phyloP scores from a whole-genome alignment of 2,329 filamentous ascomycete genomes.

The Aspergillus sergii region DNA sequence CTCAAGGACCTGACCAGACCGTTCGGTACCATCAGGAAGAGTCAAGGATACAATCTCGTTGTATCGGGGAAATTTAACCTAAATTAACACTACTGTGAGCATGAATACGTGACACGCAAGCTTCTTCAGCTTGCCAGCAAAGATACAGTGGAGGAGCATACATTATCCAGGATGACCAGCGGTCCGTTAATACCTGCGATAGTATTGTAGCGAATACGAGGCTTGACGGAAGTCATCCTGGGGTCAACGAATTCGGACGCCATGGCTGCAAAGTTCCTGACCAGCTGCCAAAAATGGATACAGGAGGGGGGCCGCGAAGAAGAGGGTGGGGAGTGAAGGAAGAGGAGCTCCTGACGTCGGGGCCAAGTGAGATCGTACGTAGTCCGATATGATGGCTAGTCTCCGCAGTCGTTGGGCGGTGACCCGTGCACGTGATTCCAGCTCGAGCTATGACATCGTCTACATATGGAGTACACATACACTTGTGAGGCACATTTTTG shows the following conservation, averaged over 20 bases:
- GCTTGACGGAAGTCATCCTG: slow-evolving; percentile 60
- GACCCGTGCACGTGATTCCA: slow-evolving; percentile 11
- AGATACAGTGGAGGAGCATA: slow-evolving; percentile 49
- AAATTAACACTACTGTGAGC: slow-evolving; percentile 23
- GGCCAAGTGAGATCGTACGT: background rate
- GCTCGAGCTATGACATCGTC: background rate
- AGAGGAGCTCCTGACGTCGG: slow-evolving; percentile 3
- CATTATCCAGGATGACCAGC: slow-evolving; percentile 96
- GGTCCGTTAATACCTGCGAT: slow-evolving; percentile 97
- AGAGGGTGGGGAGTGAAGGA: slow-evolving; percentile 12
- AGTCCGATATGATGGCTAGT: slow-evolving; percentile 3
- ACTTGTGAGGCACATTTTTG: background rate
- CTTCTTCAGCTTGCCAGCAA: background rate
- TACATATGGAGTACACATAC: background rate
- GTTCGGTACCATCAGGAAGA: slow-evolving; percentile 89
- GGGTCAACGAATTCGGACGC: slow-evolving; percentile 46
- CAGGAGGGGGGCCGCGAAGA: slow-evolving; percentile 9
- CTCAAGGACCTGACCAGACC: slow-evolving; percentile 94
- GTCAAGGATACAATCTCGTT: slow-evolving; percentile 98
- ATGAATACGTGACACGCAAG: background rate
- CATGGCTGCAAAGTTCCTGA: slow-evolving; percentile 34
- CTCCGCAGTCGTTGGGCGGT: background rate
- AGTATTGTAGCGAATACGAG: slow-evolving; percentile 91
- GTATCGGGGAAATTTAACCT: slow-evolving; percentile 97
- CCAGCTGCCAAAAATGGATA: slow-evolving; percentile 3